Conservation (phyloP, 2,329 filamentous ascomycete species). For the Davidsoniella virescens region DNA sequence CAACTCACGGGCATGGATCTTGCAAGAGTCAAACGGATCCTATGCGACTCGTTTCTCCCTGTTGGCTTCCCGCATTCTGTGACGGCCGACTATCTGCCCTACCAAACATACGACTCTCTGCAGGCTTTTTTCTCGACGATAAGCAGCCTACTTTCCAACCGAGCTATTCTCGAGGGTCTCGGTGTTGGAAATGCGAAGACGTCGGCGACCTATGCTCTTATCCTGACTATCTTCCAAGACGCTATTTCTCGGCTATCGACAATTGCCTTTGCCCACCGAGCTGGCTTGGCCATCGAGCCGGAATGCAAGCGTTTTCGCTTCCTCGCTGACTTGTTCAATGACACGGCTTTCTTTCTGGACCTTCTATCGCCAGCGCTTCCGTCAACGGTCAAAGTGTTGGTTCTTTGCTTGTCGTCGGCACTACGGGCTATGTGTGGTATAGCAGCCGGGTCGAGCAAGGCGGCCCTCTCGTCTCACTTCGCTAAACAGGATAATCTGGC, state of each 20-base stretch:
- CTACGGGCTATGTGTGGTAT: constrained; percentile 63
- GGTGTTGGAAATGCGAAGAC: constrained; percentile 69
- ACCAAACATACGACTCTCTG: constrained; percentile 54
- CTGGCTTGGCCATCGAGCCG: constrained; percentile 69
- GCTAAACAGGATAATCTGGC: constrained; percentile 73
- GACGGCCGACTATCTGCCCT: constrained; percentile 67
- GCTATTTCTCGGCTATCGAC: constrained; percentile 68
- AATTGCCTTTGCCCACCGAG: constrained; percentile 68
- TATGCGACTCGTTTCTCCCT: constrained; percentile 62
- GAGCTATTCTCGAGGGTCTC: constrained; percentile 64
- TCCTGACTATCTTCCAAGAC: constrained; percentile 71
- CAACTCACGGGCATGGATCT: constrained; percentile 1
- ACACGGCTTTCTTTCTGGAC: constrained; percentile 72
- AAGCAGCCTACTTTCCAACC: constrained; percentile 60
- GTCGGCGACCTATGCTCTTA: constrained; percentile 62
- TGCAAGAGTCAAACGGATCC: constrained; percentile 15
- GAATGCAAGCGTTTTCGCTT: constrained; percentile 85
- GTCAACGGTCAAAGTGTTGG: constrained; percentile 29
- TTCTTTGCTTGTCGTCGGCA: constrained; percentile 34
- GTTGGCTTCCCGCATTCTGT: constrained; percentile 81
- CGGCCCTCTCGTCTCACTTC: constrained; percentile 83
- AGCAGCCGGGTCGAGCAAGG: constrained; percentile 77
- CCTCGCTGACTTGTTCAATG: constrained; percentile 77
- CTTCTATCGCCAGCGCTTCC: constrained; percentile 62
- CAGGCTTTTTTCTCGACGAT: constrained; percentile 77